phyloP scores from a whole-genome alignment of 2,329 filamentous ascomycete genomes.

The Sphaerostilbella broomeana region DNA sequence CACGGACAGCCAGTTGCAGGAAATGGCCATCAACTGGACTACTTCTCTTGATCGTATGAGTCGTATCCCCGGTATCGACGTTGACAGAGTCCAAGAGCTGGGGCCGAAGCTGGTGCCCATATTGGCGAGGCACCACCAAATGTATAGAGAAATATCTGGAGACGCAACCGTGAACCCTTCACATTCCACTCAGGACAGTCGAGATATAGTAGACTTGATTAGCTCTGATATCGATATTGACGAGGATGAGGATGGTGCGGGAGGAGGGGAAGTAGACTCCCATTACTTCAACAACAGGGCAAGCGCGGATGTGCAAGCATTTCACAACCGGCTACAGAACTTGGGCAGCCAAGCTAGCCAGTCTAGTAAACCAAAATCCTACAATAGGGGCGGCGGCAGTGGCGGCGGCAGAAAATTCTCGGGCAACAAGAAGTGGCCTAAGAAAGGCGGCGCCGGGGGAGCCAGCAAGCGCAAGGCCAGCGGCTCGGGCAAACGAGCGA shows the following conservation, averaged over 20 bases:
- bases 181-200: conserved; percentile 22
- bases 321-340: conserved; percentile 26
- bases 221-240: conserved; percentile 37
- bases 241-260: conserved; percentile 31
- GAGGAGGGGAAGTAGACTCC: conserved; percentile 36
- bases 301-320: conserved; percentile 28
- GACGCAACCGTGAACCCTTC: conserved; percentile 14
- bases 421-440: conserved; percentile 24
- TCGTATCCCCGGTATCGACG: conserved; percentile 55
- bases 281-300: conserved; percentile 38
- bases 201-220: conserved; percentile 50
- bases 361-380: conserved; percentile 21
- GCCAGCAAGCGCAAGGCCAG: conserved; percentile 26
- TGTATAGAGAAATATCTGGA: conserved; percentile 36
- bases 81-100: conserved; percentile 54
- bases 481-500: conserved; percentile 24
- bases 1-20: conserved; percentile 59
- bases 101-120: conserved; percentile 56
- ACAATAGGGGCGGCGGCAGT: conserved; percentile 22
- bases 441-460: conserved; percentile 22
- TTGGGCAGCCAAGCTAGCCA: conserved; percentile 23
- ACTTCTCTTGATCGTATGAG: conserved; percentile 54
- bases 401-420: conserved; percentile 24
- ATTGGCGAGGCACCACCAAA: conserved; percentile 40
- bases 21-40: conserved; percentile 68